Base-by-base conservation (phyloP, 2,329 filamentous ascomycete species). In the Fusarium cicatricum region DNA sequence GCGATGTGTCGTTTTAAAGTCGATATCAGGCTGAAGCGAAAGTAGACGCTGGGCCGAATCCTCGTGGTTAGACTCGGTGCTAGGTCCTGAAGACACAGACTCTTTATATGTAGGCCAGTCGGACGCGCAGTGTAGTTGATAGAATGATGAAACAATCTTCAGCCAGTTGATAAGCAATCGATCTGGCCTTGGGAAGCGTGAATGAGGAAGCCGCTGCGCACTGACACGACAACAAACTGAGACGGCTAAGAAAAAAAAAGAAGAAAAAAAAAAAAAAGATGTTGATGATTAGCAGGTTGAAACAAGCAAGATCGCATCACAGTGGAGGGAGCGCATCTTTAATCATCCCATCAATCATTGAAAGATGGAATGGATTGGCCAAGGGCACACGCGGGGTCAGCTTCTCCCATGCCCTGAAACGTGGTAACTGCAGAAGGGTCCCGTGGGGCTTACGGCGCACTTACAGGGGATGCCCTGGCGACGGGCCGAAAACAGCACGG, bases 131-230 rank as follows among this genome's bases (percentile, higher is more conserved):
- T 36, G 23, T 26, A 26, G 23, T 26, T 26, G 23, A 26, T 26
- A 26, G 23, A 26, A 26, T 26, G 23, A 26, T 26, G 23, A 26
- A 26, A 10, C 21, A 26, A 26, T 26, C 23, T 26, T 8, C n/a
- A 36, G 12, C 11, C 45, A 43, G 36, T 41, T 28, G 40, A 33
- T 46, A 48, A 53, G 34, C 45, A 38, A 11, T 21, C 33, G 44
- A 45, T 48, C 36, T 40, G n/a, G 39, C 26, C 36, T 38, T 56
- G 23, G 50, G 52, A 28, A 40, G 36, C 37, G 45, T 32, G 41
- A 62, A 60, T 51, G 49, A 32, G 32, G 42, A 32, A 59, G 48
- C 34, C 55, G 39, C 44, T 44, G 48, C 48, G 32, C 34, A 44
- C 29, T 53, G 39, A 54, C 50, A 43, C 39, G 42, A 44, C 40